phyloP scores from a whole-genome alignment of 768 basidiomycete genomes.

The Suillus hirtellus region DNA sequence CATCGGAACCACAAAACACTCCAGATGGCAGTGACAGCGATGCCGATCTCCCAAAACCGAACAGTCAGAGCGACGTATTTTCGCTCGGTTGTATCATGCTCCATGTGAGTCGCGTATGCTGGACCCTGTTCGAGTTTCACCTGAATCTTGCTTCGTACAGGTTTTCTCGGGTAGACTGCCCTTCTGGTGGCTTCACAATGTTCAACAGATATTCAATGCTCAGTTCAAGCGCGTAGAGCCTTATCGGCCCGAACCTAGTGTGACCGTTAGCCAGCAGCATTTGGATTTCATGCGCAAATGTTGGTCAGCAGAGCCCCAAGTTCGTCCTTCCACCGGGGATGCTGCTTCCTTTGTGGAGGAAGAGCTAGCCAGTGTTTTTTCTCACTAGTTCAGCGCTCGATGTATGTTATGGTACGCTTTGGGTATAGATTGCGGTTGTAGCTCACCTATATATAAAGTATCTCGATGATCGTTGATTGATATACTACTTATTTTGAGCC shows the following conservation, averaged over 20 bases:
- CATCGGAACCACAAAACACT: background rate
- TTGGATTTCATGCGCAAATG: slow-evolving; percentile 1
- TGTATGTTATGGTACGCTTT: background rate
- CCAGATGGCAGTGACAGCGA: background rate
- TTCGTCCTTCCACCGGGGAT: background rate
- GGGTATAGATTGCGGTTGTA: too few species aligned
- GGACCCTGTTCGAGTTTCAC: background rate
- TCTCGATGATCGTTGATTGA: background rate
- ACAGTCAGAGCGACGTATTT: background rate
- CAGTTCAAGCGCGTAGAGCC: background rate
- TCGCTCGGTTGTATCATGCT: slow-evolving; percentile 8
- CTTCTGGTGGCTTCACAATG: background rate
- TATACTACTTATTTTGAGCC: background rate
- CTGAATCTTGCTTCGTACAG: background rate
- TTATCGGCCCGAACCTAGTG: background rate
- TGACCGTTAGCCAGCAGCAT: background rate
- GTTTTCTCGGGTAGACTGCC: background rate
- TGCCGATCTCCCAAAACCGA: background rate
- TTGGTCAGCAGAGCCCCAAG: background rate
- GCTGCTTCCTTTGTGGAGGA: background rate
- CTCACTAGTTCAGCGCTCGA: background rate
- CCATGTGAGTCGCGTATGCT: background rate
- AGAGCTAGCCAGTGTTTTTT: background rate
- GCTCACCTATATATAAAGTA: background rate
- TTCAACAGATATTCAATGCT: background rate